Evolutionary conservation across 371 early-diverging fungal species (phyloP), one percentile per base, ranked within the genome.

Genomic region (Conidiobolus coronatus): DNA sequence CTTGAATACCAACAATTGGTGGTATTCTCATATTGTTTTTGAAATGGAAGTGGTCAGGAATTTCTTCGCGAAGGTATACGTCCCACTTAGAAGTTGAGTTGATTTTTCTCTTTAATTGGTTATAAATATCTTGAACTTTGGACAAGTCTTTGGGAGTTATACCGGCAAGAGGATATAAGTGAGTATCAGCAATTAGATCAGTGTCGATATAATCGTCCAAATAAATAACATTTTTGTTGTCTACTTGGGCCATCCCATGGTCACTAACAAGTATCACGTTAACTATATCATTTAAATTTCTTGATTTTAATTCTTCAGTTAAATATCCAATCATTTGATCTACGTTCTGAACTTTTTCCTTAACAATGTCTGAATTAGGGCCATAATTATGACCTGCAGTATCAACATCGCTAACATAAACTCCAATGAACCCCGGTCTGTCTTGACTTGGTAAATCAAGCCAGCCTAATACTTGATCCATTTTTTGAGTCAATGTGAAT

Each of bases 241-340:
- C 55, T 0, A 55, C 59, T 29, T 62, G 53, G 6, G 85, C 67
- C 92, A 94, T 92, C 1, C 95, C 93, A 50, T 93, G 95, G 57
- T 92, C 93, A 49, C 86, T 73, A 11, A 89, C 86, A 19, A 92
- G 55, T n/a, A 94, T 65, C 13, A 89, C 45, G 55, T 92, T 79
- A 22, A 81, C 75, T 23, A 70, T 59, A 1, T 67, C 43, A 33
- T 69, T 66, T 36, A 87, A 50, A 24, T 73, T 70, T 36, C 82
- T 63, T 9, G 51, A 45, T 2, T 55, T 58, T 0, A 92, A 49
- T 15, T 69, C 70, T 0, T 57, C 50, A 41, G 77, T 23, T 33
- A 92, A 59, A 34, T 60, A 49, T 5, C 71, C 75, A 24, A 92
- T 48, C 1, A 73, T 68, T 5, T 47, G 48, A 57, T 92, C 94